Base-by-base conservation (phyloP, 148 eudicot genomes). In the Vaccinium myrtillus region DNA sequence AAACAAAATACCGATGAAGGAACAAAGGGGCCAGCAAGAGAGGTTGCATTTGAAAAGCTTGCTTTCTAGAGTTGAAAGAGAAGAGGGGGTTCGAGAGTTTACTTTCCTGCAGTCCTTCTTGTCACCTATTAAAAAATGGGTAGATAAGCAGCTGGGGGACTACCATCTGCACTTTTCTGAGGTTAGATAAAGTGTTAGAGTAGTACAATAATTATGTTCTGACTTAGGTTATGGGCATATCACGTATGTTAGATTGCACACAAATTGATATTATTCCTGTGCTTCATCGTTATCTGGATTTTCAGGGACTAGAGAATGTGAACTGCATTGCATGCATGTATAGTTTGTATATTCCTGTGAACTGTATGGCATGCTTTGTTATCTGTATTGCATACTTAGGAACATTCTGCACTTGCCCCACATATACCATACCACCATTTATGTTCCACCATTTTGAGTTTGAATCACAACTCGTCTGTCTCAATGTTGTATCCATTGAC, bases 21-120 rank as follows among this genome's bases (percentile, higher is more conserved):
- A 97, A 88, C 95, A 95, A 84, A 92, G 98, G 84, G 98, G 99
- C 77, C 95, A 93, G 77, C 98, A 97, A 87, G 99, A 97, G 88
- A 94, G 95, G 87, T 77, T 91, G 85, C 99, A 95, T 86, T 87
- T 97, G 81, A 92, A 93, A 88, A 92, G 94, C 87, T 91, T 97
- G 94, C 93, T 89, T 85, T 90, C 94, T 81, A 92, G 88, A 86
- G 89, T 91, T 75, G 96, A 93, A 86, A 86, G 84, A 83, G 94
- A 91, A 80, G 91, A 87, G 46, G 95, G 97, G 49, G 88, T 88
- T 86, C 91, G 87, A 87, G 91, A 88, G 71, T 80, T 93, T 48
- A 89, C 94, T 86, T 94, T 97, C 89, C 89, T 97, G 87, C 98
- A 93, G 84, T 93, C 99, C 56, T 97, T 90, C 86, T 83, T 97